Evolutionary conservation across 2,329 filamentous ascomycete genomes (phyloP).

Genomic region (Leptoxyphium fumago): DNA sequence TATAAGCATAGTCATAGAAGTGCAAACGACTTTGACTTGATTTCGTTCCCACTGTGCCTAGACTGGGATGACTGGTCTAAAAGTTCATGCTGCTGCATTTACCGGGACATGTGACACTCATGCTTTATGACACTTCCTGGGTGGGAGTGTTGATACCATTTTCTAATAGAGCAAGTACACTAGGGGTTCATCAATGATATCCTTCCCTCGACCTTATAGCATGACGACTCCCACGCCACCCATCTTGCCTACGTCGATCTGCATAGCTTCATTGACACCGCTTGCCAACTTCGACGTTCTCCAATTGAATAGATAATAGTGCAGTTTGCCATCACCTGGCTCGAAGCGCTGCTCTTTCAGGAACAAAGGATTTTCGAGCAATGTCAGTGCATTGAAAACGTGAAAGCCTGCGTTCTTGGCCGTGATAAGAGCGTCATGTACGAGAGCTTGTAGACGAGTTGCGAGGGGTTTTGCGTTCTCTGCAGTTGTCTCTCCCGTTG

Average conservation of each 20-base stretch:
- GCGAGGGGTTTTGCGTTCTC: slow-evolving; percentile 42
- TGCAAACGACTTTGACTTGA: too few relatives aligned
- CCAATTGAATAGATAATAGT: slow-evolving; percentile 98
- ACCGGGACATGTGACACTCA: too few relatives aligned
- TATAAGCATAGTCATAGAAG: too few relatives aligned
- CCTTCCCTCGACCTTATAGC: slow-evolving; percentile 33
- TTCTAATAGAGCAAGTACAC: too few relatives aligned
- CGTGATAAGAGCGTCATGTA: slow-evolving; percentile 74
- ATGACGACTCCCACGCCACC: slow-evolving; percentile 87
- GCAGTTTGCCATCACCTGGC: slow-evolving; percentile 80
- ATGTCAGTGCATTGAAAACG: slow-evolving; percentile 88
- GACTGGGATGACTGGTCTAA: too few relatives aligned
- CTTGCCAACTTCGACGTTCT: slow-evolving; percentile 71
- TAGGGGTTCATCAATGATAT: too few relatives aligned
- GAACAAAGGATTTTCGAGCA: slow-evolving; percentile 90
- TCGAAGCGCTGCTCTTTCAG: slow-evolving; percentile 90
- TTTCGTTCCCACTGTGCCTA: too few relatives aligned
- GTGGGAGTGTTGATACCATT: too few relatives aligned
- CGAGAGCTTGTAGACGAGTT: slow-evolving; percentile 70
- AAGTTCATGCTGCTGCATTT: too few relatives aligned
- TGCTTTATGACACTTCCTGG: too few relatives aligned
- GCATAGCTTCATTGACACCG: slow-evolving; percentile 67
- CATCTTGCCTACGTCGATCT: slow-evolving; percentile 59
- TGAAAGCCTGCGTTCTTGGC: slow-evolving; percentile 78
- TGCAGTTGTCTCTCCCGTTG: slow-evolving; percentile 25